Evolutionary conservation across 2,329 filamentous ascomycete genomes (phyloP).

Genomic region (Fusarium secorum): DNA sequence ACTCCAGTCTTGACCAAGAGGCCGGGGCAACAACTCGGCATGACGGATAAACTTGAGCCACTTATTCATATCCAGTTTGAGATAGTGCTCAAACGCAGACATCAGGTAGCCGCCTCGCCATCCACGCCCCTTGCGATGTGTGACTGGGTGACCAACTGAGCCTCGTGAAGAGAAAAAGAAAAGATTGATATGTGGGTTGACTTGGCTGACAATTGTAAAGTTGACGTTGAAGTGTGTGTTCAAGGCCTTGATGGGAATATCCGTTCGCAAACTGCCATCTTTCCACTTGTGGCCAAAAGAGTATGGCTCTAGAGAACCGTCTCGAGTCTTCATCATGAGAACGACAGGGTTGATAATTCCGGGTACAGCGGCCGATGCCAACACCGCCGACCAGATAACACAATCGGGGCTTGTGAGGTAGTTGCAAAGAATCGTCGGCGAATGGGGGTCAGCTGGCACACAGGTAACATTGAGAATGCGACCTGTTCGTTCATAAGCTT

Average conservation of each 20-base stretch:
- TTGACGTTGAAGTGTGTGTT: slow-evolving; percentile 99
- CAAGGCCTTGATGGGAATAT: slow-evolving; percentile 92
- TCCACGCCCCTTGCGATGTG: slow-evolving; percentile 88
- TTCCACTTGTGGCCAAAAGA: slow-evolving; percentile 99
- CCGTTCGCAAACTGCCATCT: slow-evolving; percentile 90
- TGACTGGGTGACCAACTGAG: slow-evolving; percentile 90
- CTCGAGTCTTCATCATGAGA: slow-evolving; percentile 83
- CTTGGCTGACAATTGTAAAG: slow-evolving; percentile 87
- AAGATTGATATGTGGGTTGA: slow-evolving; percentile 97
- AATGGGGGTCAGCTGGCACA: slow-evolving; percentile 94
- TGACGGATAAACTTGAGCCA: slow-evolving; percentile 96
- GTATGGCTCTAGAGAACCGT: slow-evolving; percentile 84
- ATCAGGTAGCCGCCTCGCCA: slow-evolving; percentile 97
- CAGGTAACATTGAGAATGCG: slow-evolving; percentile 96
- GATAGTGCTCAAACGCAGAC: slow-evolving; percentile 89
- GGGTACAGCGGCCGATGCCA: slow-evolving; percentile 94
- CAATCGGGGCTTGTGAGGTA: slow-evolving; percentile 96
- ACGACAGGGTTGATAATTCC: slow-evolving; percentile 96
- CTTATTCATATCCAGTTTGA: slow-evolving; percentile 96
- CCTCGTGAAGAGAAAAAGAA: slow-evolving; percentile 98
- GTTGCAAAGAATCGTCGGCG: slow-evolving; percentile 89
- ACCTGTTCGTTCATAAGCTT: slow-evolving; percentile 93
- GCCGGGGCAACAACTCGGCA: slow-evolving; percentile 88
- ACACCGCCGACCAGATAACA: slow-evolving; percentile 96
- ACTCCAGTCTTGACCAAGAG: slow-evolving; percentile 94